Evolutionary conservation across 2,329 filamentous ascomycete species (phyloP), one percentile per base, ranked within the genome.

Genomic region (Rhinocladiella similis): DNA sequence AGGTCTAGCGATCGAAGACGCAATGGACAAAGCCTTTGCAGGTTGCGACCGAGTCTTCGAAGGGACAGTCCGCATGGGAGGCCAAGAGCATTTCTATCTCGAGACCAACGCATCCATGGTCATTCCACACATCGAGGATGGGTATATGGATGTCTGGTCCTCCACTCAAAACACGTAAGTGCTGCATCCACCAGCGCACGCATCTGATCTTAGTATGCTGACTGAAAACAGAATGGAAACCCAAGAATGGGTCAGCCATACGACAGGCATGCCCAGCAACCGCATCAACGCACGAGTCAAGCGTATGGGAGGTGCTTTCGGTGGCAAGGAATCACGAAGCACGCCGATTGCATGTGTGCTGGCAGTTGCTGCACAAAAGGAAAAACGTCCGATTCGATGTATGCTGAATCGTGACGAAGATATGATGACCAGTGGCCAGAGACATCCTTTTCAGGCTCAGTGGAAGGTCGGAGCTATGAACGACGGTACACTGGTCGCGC

Each of bases 331-430:
- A 73, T 91, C 90, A 0, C 82, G 94, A 60, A 93, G 91, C 0
- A 81, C 96, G 35, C 87, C 93, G 61, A 82, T 97, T 38, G 89
- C 90, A 66, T 88, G 87, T 9, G 91, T 94, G 36, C 85, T 90
- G 59, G 92, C 94, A 0, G 78, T 91, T 42, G 93, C 92, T 2
- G 94, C 94, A 3, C 88, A 93, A 68, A 97, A 96, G 75, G 85
- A 83, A 1, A 85, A 84, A 54, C 82, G 87, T 33, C 91, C 93
- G 1, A 91, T 97, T 6, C 83, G 94, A 29, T 96, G 90, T 70
- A 97, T 97, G 94, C 82, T 99, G 46, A 97, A 95, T 50, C 86
- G 94, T 50, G 94, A 97, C 67, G 94, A 97, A 70, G 94, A 99
- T 70, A 97, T 99, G 78, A 73, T 90, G 43, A 92, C 89, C 3